Percentiles rank a stretch among this genome's conserved stretches.
Conservation (phyloP, 306 rosid genomes). For the Castanea mollissima region DNA sequence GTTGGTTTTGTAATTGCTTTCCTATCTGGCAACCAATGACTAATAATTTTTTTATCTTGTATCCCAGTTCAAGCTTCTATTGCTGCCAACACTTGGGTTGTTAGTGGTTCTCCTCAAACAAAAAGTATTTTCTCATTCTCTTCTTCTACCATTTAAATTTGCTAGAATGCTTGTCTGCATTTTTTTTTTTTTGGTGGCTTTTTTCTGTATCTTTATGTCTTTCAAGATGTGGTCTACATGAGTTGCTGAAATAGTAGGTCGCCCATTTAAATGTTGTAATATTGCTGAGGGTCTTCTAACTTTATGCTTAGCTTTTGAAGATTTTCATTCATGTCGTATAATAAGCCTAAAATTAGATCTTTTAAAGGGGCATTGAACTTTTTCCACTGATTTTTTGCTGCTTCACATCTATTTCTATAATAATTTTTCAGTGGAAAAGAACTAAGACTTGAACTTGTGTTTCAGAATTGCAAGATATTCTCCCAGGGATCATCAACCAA, state of each 20-base stretch:
- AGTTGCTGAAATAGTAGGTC: background rate
- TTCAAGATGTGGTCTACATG: background rate
- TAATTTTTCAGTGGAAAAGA: background rate
- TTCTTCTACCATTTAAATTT: background rate
- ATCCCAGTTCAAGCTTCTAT: conserved; percentile 94
- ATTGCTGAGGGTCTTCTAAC: background rate
- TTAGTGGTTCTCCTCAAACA: conserved; percentile 93
- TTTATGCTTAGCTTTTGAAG: background rate
- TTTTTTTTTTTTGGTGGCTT: background rate
- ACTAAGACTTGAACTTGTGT: conserved; percentile 11
- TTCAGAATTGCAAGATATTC: conserved; percentile 96
- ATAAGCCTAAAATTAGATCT: background rate
- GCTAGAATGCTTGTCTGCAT: too few relatives aligned
- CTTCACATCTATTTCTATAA: background rate
- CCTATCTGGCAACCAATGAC: background rate
- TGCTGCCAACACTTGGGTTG: conserved; percentile 99
- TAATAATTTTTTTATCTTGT: background rate
- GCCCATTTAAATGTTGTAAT: background rate
- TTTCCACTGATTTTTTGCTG: background rate
- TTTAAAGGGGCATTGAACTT: background rate
- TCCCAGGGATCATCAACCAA: conserved; percentile 87
- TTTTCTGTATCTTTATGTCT: background rate
- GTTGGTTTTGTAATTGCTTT: background rate
- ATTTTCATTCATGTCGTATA: background rate
- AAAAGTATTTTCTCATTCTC: conserved; percentile 51